Evolutionary conservation across 108 stramenopile genomes (phyloP).

Genomic region (Nitzschia inconspicua): DNA sequence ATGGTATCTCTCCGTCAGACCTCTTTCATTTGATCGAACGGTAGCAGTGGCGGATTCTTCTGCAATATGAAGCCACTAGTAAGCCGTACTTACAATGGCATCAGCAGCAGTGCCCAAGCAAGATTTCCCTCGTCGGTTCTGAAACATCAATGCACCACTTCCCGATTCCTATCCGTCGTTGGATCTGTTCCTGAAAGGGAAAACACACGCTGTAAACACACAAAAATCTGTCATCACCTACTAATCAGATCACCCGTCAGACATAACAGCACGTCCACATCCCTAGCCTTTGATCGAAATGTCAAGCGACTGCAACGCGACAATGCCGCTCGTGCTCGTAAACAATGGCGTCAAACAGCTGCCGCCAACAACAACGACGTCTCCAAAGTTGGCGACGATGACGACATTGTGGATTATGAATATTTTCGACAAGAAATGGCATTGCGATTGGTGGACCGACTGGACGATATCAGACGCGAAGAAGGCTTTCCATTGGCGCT

Average conservation of each 20-base stretch:
- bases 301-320: slow-evolving; percentile 64
- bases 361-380: background rate
- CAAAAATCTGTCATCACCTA: too few relatives aligned
- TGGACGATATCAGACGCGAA: slow-evolving; percentile 76
- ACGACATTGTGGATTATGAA: slow-evolving; percentile 53
- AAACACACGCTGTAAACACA: too few relatives aligned
- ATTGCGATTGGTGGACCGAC: slow-evolving; percentile 67
- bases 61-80: too few relatives aligned
- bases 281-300: slow-evolving; percentile 59
- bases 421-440: slow-evolving; percentile 84
- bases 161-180: slow-evolving; percentile 4
- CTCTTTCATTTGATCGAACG: too few relatives aligned
- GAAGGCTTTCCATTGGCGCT: slow-evolving; percentile 79
- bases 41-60: too few relatives aligned
- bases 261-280: slow-evolving; percentile 19
- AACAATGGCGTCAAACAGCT: slow-evolving; percentile 19
- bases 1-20: too few relatives aligned
- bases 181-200: too few relatives aligned
- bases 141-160: too few relatives aligned
- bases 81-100: too few relatives aligned
- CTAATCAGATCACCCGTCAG: too few relatives aligned
- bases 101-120: too few relatives aligned
- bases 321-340: slow-evolving; percentile 53
- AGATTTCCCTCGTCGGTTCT: too few relatives aligned
- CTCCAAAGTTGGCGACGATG: background rate